Base-by-base conservation (phyloP, 2,329 filamentous ascomycete genomes). In the Stemphylium beticola region DNA sequence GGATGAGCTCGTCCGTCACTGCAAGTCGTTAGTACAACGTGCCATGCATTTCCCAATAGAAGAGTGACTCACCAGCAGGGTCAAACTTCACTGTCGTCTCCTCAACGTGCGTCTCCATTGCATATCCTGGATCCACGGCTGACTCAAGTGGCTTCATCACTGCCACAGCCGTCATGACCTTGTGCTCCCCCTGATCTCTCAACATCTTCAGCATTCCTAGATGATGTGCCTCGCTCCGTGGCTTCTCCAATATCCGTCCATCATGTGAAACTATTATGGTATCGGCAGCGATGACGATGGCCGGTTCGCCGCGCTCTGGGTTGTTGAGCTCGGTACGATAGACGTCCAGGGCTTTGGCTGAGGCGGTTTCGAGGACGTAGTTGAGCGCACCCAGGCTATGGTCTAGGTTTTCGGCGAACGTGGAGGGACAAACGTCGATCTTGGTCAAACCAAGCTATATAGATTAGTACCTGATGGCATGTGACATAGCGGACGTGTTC, bases 61-160 rank as follows among this genome's bases (percentile, higher is more conserved):
- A 24, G 42, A 7, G 10, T 2, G 9, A 40, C 53, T 22, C 66
- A 78, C 77, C 70, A 38, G 83, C 84, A 54, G 81, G 77, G 71
- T 92, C 91, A 76, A 99, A 99, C 71, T 84, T 86, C n/a, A 99
- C 95, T 57, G 82, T 85, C 39, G 93, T 98, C 81, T 96, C 93
- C 79, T 98, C 93, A 4, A 95, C 91, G 68, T 90, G 85, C 38
- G 85, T 87, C 68, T 91, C 87, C 46, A 96, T 80, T 58, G 87
- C 86, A 78, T 99, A 99, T 0, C 95, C 95, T 0, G 95, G 95
- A 71, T 91, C 86, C 50, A 85, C 79, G 0, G 92, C 89, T 70
- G 92, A 93, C 49, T 88, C 88, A 56, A 93, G 78, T 18, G 95
- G 95, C 47, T 89, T 87, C 74, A 99, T 85, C n/a, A 86, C 87